Percentiles rank a stretch among this genome's conserved stretches.
phyloP scores from a whole-genome alignment of 371 early-diverging fungal genomes.

The Blakeslea trispora region DNA sequence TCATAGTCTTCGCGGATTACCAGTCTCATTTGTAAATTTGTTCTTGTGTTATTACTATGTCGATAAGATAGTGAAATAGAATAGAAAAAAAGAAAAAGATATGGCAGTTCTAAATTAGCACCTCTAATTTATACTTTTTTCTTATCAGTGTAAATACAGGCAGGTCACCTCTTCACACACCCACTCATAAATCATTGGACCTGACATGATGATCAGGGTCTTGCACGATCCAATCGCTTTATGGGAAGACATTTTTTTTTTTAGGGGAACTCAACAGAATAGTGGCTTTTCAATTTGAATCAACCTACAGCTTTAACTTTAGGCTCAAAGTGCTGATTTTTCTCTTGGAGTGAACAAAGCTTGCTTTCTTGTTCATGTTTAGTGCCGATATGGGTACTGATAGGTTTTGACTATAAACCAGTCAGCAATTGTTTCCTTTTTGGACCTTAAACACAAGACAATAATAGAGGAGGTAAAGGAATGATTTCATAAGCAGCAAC shows the following conservation, averaged over 20 bases:
- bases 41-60: constrained; percentile 1
- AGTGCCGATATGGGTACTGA: too few relatives aligned
- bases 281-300: constrained; percentile 8
- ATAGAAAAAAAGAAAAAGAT: constrained; percentile 8
- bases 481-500: constrained; percentile 3
- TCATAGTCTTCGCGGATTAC: constrained; percentile 71
- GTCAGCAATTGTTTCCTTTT: too few relatives aligned
- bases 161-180: too few relatives aligned
- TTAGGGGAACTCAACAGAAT: constrained; percentile 4
- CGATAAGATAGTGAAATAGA: too few relatives aligned
- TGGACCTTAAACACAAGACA: not conserved
- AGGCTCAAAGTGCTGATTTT: too few relatives aligned
- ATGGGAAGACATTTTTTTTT: constrained; percentile 19
- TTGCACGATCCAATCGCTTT: constrained; percentile 14
- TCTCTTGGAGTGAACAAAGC: too few relatives aligned
- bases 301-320: too few relatives aligned
- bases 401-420: too few relatives aligned
- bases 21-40: constrained; percentile 58
- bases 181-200: too few relatives aligned
- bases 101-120: too few relatives aligned
- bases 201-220: constrained; percentile 3
- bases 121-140: constrained; percentile 7
- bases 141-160: constrained; percentile 5
- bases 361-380: too few relatives aligned
- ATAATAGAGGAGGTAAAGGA: not conserved